Percentiles rank a stretch among this genome's conserved stretches.
Evolutionary conservation across 1,284 basidiomycete genomes (phyloP).

Genomic region (Bjerkandera adusta): DNA sequence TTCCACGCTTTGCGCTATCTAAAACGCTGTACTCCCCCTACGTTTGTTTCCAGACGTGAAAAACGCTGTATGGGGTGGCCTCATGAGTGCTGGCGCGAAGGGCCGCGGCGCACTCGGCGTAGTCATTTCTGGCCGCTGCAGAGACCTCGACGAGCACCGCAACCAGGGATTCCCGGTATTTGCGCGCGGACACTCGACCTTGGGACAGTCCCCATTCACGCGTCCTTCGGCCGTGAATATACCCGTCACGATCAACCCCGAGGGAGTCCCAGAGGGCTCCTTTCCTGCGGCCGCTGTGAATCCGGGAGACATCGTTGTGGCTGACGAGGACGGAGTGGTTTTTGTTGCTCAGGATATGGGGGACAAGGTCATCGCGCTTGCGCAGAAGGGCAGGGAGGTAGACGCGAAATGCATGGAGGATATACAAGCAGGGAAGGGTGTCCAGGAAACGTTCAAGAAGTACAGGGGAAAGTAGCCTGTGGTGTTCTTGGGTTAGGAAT

Average conservation of each 20-base stretch:
- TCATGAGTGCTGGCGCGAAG: slow-evolving; percentile 86
- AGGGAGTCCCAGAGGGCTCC: slow-evolving; percentile 29
- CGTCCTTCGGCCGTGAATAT: slow-evolving; percentile 79
- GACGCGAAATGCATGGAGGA: slow-evolving; percentile 80
- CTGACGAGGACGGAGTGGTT: slow-evolving; percentile 90
- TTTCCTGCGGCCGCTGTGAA: slow-evolving; percentile 61
- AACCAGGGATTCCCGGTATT: slow-evolving; percentile 72
- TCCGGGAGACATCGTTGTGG: slow-evolving; percentile 84
- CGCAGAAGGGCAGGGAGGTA: slow-evolving; percentile 57
- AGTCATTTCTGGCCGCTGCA: slow-evolving; percentile 80
- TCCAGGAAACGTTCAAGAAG: slow-evolving; percentile 76
- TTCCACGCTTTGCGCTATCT: background rate
- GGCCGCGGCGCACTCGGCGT: slow-evolving; percentile 69
- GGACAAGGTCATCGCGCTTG: slow-evolving; percentile 59
- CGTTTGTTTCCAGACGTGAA: slow-evolving; percentile 52
- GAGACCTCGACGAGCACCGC: slow-evolving; percentile 80
- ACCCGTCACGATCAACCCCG: slow-evolving; percentile 62
- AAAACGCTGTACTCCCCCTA: background rate
- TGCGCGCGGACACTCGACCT: slow-evolving; percentile 77
- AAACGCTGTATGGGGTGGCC: slow-evolving; percentile 89
- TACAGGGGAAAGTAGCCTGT: slow-evolving; percentile 59
- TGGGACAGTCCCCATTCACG: slow-evolving; percentile 89
- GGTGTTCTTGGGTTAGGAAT: background rate
- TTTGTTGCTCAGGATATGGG: slow-evolving; percentile 66
- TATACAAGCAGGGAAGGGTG: slow-evolving; percentile 70